Evolutionary conservation across 2,329 filamentous ascomycete species (phyloP), one percentile per base, ranked within the genome.

Genomic region (Penicillium brasilianum): DNA sequence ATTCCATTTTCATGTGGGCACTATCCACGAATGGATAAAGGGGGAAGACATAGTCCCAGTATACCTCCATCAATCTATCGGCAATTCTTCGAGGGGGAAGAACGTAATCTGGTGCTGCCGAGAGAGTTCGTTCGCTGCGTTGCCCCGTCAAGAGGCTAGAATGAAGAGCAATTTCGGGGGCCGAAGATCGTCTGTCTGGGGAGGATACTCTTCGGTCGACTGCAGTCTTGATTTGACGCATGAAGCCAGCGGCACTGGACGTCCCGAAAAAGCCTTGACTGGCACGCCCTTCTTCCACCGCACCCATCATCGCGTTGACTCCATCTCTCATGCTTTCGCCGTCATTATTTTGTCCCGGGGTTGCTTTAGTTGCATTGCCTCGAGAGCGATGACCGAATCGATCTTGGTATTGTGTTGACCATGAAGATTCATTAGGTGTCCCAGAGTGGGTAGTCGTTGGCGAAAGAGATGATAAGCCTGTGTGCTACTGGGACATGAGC

Each of bases 211-310:
- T 67, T 43, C 69, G 64, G 57, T 81, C 78, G 1, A 82, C 78
- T 0, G 79, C 80, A 0, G 73, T 77, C 55, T 78, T 81, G 41
- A 83, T 81, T 57, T 82, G 80, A 1, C 75, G 75, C 30, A 81
- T 82, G 51, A 83, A 83, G 2, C 79, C 80, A 0, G 80, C 79
- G 0, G 79, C 78, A 58, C 81, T 82, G 16, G 80, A 82, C 61
- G 76, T 81, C 0, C 81, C 80, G 57, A 82, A 83, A 60, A 80
- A 82, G 18, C 81, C 80, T 14, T 78, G 73, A 0, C 74, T 80
- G 22, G 66, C 64, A 11, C 68, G 76, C 0, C 77, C 79, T 57
- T 81, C 79, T 28, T 80, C 79, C 2, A 79, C 70, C 1, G 81
- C 74, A 0, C 78, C 78, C 7, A 80, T 82, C 78, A 83, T 82